Evolutionary conservation across 371 early-diverging fungal species (phyloP).

Genomic region (Mortierella sp.): DNA sequence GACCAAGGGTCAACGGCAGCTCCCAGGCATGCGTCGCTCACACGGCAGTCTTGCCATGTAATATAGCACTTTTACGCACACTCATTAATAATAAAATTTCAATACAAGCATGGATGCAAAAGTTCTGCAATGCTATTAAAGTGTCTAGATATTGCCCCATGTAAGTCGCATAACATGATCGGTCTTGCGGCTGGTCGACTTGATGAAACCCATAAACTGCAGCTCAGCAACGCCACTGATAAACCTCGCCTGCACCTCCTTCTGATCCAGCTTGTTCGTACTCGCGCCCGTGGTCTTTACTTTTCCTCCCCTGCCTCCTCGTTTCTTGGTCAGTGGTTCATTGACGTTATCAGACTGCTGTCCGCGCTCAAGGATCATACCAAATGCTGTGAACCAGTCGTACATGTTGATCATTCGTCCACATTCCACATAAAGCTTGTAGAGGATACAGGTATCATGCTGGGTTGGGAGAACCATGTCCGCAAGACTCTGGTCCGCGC

Average conservation of each 20-base stretch:
- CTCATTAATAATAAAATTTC: too few species aligned
- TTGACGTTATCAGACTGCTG: slow-evolving; percentile 21
- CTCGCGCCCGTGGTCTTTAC: slow-evolving; percentile 33
- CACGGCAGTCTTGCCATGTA: slow-evolving; percentile 47
- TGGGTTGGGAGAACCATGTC: slow-evolving; percentile 71
- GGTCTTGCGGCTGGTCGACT: slow-evolving; percentile 88
- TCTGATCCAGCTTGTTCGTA: slow-evolving; percentile 28
- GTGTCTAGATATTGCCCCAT: slow-evolving; percentile 77
- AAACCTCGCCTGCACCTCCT: slow-evolving; percentile 79
- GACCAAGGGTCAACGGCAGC: slow-evolving; percentile 1
- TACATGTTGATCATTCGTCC: slow-evolving; percentile 93
- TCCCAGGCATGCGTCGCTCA: slow-evolving; percentile 48
- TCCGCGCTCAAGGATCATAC: slow-evolving; percentile 68
- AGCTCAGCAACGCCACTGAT: slow-evolving; percentile 86
- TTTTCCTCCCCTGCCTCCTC: slow-evolving; percentile 31
- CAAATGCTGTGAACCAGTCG: slow-evolving; percentile 92
- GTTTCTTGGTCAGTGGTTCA: slow-evolving; percentile 23
- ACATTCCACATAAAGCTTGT: slow-evolving; percentile 91
- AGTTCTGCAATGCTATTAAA: not conserved
- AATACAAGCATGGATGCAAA: not conserved
- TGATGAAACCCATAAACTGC: slow-evolving; percentile 91
- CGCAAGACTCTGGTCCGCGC: slow-evolving; percentile 40
- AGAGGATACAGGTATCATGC: slow-evolving; percentile 87
- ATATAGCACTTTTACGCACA: too few species aligned
- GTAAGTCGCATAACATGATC: slow-evolving; percentile 93